Evolutionary conservation across 495 filamentous ascomycete species (phyloP).

Genomic region (Penicillium diatomitis): DNA sequence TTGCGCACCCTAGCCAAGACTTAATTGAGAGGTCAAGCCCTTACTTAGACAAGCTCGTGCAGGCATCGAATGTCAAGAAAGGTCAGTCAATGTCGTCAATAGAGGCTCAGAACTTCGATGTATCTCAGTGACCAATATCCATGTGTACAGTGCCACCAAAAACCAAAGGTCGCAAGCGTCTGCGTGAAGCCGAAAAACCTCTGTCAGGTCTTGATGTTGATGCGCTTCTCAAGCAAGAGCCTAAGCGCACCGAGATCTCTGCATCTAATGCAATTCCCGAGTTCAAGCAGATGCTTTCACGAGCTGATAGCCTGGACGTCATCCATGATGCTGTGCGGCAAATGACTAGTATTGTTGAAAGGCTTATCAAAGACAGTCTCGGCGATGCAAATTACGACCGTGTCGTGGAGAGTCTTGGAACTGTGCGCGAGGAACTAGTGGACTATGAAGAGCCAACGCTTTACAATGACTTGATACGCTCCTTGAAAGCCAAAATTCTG

Average conservation of each 20-base stretch:
- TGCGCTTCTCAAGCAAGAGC: constrained; percentile 54
- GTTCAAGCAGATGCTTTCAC: constrained; percentile 73
- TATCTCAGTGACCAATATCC: constrained; percentile 39
- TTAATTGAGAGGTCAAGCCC: constrained; percentile 47
- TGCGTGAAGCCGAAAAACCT: constrained; percentile 65
- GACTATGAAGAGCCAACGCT: constrained; percentile 64
- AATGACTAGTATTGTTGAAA: constrained; percentile 61
- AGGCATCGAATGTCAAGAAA: constrained; percentile 76
- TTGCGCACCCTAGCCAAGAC: constrained; percentile 62
- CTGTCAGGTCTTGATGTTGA: constrained; percentile 88
- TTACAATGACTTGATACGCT: constrained; percentile 67
- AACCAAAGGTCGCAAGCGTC: constrained; percentile 60
- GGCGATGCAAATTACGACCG: constrained; percentile 66
- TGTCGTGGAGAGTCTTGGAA: constrained; percentile 65
- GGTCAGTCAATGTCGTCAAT: constrained; percentile 32
- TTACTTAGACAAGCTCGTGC: constrained; percentile 52
- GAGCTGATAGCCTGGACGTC: constrained; percentile 49
- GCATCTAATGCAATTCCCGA: constrained; percentile 77
- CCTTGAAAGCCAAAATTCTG: constrained; percentile 64
- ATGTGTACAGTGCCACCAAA: constrained; percentile 65
- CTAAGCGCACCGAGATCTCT: constrained; percentile 56
- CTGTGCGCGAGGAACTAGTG: constrained; percentile 68
- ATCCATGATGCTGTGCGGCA: constrained; percentile 64
- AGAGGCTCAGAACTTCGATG: constrained; percentile 70
- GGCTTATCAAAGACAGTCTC: constrained; percentile 60